Conservation (phyloP, 1,139 yeast genomes). For the Meyerozyma sp. region DNA sequence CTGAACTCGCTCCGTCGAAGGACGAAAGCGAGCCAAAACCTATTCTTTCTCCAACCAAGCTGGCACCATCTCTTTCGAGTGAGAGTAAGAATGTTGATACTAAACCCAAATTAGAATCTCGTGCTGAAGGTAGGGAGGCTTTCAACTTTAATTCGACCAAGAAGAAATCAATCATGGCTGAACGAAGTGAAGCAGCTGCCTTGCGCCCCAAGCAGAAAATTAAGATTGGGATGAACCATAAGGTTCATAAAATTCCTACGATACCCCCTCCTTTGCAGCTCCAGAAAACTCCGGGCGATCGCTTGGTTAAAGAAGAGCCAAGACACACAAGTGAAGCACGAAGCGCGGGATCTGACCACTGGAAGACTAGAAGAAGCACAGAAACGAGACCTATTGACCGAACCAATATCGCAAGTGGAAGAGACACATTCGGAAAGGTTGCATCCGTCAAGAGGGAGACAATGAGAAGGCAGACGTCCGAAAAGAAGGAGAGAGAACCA, state of each 20-base stretch:
- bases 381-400: neutral
- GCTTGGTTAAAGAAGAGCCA: neutral
- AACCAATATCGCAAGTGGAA: neutral
- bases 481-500: slow-evolving; percentile 3
- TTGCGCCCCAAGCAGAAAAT: slow-evolving; percentile 26
- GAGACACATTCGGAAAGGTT: neutral
- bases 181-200: slow-evolving; percentile 24
- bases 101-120: neutral
- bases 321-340: neutral
- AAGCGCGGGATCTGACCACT: neutral
- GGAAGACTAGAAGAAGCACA: neutral
- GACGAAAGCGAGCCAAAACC: neutral
- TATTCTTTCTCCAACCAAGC: slow-evolving; percentile 1
- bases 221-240: slow-evolving; percentile 24
- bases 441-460: neutral
- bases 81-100: neutral
- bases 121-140: neutral
- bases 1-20: neutral
- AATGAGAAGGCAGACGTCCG: neutral
- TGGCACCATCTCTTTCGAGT: neutral
- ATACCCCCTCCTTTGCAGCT: neutral
- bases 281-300: slow-evolving; percentile 3
- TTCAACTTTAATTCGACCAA: slow-evolving; percentile 18
- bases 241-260: slow-evolving; percentile 12
- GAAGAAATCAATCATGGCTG: slow-evolving; percentile 29